phyloP scores from a whole-genome alignment of 768 basidiomycete genomes.

The Tulasnella sp. region DNA sequence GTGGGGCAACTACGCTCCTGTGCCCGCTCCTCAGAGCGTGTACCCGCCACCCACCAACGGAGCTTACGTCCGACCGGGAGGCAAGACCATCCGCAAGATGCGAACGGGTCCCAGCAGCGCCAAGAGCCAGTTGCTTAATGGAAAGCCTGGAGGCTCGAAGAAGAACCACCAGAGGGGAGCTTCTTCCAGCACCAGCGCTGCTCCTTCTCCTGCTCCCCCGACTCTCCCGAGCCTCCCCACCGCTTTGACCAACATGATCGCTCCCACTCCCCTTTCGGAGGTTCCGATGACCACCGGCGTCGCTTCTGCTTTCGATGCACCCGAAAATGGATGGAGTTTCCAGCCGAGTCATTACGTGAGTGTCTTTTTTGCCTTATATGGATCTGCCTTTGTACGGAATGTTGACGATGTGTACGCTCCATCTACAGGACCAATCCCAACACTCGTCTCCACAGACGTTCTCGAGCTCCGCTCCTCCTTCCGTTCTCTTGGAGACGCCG shows the following conservation, averaged over 20 bases:
- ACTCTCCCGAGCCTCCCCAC: slow-evolving; percentile 7
- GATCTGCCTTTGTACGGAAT: neutral
- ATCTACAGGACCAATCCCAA: neutral
- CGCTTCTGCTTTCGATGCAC: neutral
- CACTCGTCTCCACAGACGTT: slow-evolving; percentile 8
- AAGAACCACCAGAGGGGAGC: neutral
- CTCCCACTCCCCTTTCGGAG: neutral
- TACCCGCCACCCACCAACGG: slow-evolving; percentile 2
- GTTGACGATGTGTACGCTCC: neutral
- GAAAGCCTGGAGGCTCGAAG: neutral
- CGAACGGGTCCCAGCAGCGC: slow-evolving; percentile 1
- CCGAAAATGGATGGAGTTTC: neutral
- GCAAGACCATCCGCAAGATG: slow-evolving; percentile 12
- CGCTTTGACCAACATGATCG: neutral
- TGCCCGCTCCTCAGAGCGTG: neutral
- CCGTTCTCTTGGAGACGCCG: slow-evolving; percentile 9
- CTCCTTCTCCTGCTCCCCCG: neutral
- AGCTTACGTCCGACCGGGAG: slow-evolving; percentile 7
- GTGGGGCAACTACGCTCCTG: neutral
- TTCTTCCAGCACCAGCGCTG: neutral
- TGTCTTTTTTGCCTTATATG: neutral
- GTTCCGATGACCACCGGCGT: slow-evolving; percentile 8
- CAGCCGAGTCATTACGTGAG: slow-evolving; percentile 2
- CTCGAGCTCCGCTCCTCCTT: slow-evolving; percentile 5
- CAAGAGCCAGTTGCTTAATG: slow-evolving; percentile 9